phyloP scores from a whole-genome alignment of 805 yeast genomes.

The Zygosaccharomyces gambellarensis region DNA sequence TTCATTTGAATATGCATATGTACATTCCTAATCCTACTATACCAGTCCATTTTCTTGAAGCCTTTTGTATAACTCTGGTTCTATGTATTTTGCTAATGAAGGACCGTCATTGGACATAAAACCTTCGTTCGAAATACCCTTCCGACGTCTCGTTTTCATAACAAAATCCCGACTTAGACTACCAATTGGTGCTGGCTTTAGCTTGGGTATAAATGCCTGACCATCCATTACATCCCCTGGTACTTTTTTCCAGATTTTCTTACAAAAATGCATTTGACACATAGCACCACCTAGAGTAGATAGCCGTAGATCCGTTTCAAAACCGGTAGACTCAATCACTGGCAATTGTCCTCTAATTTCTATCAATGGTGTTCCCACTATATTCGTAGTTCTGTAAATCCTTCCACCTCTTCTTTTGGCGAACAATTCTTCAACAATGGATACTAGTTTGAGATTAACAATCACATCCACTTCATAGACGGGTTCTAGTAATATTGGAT shows the following conservation, averaged over 20 bases:
- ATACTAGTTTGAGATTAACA: constrained; percentile 46
- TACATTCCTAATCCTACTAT: background rate
- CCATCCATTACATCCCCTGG: constrained; percentile 90
- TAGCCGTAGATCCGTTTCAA: constrained; percentile 79
- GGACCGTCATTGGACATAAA: constrained; percentile 32
- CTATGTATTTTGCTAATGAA: constrained; percentile 58
- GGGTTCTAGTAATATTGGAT: constrained; percentile 82
- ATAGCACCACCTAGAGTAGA: constrained; percentile 75
- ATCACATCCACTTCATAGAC: constrained; percentile 55
- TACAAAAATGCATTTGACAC: constrained; percentile 58
- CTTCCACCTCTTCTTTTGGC: constrained; percentile 66
- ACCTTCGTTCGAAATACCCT: constrained; percentile 70
- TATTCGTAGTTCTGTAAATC: constrained; percentile 42
- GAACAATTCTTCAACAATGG: constrained; percentile 47
- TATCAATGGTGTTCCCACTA: constrained; percentile 70
- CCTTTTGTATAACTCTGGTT: constrained; percentile 49
- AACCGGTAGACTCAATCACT: constrained; percentile 83
- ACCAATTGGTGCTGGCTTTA: constrained; percentile 66
- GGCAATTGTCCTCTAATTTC: constrained; percentile 66
- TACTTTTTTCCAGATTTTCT: constrained; percentile 59
- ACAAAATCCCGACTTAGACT: constrained; percentile 85
- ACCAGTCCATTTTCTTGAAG: constrained; percentile 47
- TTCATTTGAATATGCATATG: too few species aligned
- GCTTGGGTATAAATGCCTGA: constrained; percentile 54
- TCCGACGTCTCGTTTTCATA: constrained; percentile 81